Percentiles rank a stretch among this genome's conserved stretches.
phyloP scores from a whole-genome alignment of 2,329 filamentous ascomycete species.

The Aspergillus sp. region DNA sequence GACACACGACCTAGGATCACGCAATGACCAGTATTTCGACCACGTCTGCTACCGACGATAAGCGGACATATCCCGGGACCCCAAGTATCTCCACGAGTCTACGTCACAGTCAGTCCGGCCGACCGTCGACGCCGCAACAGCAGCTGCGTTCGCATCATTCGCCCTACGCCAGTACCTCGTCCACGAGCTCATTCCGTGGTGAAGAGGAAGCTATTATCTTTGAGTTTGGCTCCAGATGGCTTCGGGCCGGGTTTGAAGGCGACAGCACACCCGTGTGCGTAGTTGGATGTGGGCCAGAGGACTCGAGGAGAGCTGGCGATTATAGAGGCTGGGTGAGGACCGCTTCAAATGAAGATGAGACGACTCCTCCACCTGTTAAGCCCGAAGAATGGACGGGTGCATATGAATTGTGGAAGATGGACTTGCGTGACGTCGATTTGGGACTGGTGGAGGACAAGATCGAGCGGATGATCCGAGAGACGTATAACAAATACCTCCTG shows the following conservation, averaged over 20 bases:
- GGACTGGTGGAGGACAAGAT: conserved; percentile 82
- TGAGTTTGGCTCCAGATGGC: conserved; percentile 74
- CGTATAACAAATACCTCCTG: conserved; percentile 71
- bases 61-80: conserved; percentile 10
- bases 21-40: conserved; percentile 19
- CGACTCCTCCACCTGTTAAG: conserved; percentile 21
- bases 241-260: conserved; percentile 83
- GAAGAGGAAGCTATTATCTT: conserved; percentile 85
- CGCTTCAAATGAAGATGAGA: conserved; percentile 49
- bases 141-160: conserved; percentile 48
- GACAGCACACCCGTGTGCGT: conserved; percentile 72
- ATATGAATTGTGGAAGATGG: conserved; percentile 73
- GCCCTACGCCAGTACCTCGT: conserved; percentile 55
- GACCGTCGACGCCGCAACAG: conserved; percentile 52
- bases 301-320: conserved; percentile 75
- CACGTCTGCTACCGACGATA: conserved; percentile 23
- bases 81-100: conserved; percentile 21
- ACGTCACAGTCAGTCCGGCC: conserved; percentile 28
- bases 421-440: conserved; percentile 70
- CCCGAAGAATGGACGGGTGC: conserved; percentile 44
- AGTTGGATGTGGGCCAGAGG: conserved; percentile 70
- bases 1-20: conserved; percentile 6
- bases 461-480: conserved; percentile 75
- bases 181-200: conserved; percentile 58
- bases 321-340: conserved; percentile 67